Percentiles rank a stretch among this genome's conserved stretches.
These are phyloP conservation scores for Xylaria longipes DNA, from an alignment of 495 filamentous ascomycete species.

Conservation along the genomic window DNA sequence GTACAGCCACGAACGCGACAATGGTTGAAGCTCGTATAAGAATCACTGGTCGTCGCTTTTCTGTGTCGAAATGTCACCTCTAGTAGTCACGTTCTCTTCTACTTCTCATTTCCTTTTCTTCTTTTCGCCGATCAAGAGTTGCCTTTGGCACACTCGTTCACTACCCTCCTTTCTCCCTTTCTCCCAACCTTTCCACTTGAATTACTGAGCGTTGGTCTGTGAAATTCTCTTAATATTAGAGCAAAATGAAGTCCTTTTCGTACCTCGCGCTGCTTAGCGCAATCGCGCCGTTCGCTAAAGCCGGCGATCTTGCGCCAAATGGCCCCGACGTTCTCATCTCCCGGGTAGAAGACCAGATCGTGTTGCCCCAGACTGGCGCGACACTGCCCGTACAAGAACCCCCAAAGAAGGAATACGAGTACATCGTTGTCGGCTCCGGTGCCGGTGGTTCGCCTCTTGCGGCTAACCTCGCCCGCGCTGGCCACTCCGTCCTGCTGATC, in stretches of 20 bases:
- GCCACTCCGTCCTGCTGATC: constrained; percentile 49
- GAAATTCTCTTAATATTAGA: not conserved
- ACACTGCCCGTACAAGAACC: not conserved
- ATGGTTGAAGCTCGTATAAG: constrained; percentile 11
- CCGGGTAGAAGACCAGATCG: not conserved
- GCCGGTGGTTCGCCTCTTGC: constrained; percentile 68
- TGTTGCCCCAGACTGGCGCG: constrained; percentile 12
- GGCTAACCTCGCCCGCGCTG: constrained; percentile 62
- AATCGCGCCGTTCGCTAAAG: constrained; percentile 1
- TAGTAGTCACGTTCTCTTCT: constrained; percentile 16
- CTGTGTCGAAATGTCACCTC: not conserved
- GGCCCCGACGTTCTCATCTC: constrained; percentile 10
- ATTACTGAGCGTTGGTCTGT: not conserved
- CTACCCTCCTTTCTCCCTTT: not conserved
- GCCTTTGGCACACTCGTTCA: constrained; percentile 3
- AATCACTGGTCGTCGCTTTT: not conserved
- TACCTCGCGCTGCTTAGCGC: constrained; percentile 26
- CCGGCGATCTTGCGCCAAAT: constrained; percentile 16
- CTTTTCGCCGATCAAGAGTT: constrained; percentile 12
- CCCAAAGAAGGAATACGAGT: constrained; percentile 56
- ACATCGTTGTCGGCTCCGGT: constrained; percentile 69
- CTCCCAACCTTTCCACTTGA: not conserved
- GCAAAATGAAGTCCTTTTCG: constrained; percentile 22
- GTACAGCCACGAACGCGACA: not conserved
- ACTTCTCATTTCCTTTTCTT: constrained; percentile 8